These are phyloP conservation scores for Phytophthora citricola DNA, from an alignment of 352 stramenopile species.

Conservation along the genomic window DNA sequence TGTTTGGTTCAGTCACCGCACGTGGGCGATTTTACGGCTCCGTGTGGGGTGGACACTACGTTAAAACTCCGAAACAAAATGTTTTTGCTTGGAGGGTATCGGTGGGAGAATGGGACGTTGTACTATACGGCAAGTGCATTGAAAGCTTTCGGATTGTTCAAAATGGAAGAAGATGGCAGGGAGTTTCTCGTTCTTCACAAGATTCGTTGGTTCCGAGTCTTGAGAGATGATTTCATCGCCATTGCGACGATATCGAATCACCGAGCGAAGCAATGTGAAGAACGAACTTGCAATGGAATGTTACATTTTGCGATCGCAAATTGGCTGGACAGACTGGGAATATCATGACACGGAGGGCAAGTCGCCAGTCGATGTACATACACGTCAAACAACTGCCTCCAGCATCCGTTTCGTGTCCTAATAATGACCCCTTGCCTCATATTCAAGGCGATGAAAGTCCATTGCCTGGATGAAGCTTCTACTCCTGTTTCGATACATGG, in stretches of 20 bases:
- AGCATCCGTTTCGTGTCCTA: too few relatives aligned
- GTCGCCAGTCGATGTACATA: constrained; percentile 1
- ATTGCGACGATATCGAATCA: constrained; percentile 13
- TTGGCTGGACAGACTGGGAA: neutral
- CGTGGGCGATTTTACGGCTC: constrained; percentile 8
- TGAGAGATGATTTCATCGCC: constrained; percentile 13
- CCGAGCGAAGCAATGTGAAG: neutral
- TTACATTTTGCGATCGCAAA: constrained; percentile 6
- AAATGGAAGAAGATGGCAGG: constrained; percentile 12
- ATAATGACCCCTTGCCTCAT: too few relatives aligned
- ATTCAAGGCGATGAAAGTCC: too few relatives aligned
- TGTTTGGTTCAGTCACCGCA: constrained; percentile 16
- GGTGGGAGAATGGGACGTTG: constrained; percentile 6
- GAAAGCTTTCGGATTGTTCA: constrained; percentile 25
- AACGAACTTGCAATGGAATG: constrained; percentile 7
- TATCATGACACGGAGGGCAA: neutral
- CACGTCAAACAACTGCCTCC: constrained; percentile 4
- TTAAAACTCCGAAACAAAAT: constrained; percentile 24
- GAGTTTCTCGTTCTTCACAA: constrained; percentile 27
- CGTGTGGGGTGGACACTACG: constrained; percentile 25
- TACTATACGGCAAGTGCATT: constrained; percentile 22
- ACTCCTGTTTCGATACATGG: too few relatives aligned
- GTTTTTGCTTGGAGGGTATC: constrained; percentile 23
- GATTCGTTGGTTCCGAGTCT: constrained; percentile 20
- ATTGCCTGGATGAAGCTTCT: too few relatives aligned